These are phyloP conservation scores for Pythium aphanidermatum DNA, from an alignment of 352 stramenopile genomes.

Conservation along the genomic window DNA sequence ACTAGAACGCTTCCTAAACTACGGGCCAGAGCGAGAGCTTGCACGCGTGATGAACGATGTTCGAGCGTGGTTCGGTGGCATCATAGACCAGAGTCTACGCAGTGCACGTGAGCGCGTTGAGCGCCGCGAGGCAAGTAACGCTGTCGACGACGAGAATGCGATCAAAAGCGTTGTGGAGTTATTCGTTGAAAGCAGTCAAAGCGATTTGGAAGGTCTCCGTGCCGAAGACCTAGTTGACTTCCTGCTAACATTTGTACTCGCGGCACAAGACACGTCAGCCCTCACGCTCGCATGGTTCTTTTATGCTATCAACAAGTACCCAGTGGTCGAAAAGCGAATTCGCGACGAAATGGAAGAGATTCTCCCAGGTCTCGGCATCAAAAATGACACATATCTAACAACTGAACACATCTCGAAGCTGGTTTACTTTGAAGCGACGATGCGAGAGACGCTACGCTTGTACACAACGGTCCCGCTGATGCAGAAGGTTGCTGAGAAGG, in stretches of 20 bases:
- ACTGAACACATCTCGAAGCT: conserved; percentile 40
- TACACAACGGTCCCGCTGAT: conserved; percentile 52
- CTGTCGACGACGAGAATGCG: conserved; percentile 24
- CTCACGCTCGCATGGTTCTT: conserved; percentile 61
- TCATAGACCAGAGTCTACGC: conserved; percentile 44
- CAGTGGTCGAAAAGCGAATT: conserved; percentile 33
- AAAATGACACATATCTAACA: conserved; percentile 13
- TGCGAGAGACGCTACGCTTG: conserved; percentile 53
- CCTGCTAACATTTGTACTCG: conserved; percentile 53
- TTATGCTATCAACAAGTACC: conserved; percentile 54
- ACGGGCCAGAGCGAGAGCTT: conserved; percentile 29
- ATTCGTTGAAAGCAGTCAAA: conserved; percentile 2
- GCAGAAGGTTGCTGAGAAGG: conserved; percentile 38
- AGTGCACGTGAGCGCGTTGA: conserved; percentile 9
- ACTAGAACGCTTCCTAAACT: conserved; percentile 33
- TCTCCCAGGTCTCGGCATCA: conserved; percentile 26
- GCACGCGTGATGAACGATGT: conserved; percentile 15
- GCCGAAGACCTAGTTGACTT: conserved; percentile 56
- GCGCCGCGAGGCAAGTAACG: conserved; percentile 13
- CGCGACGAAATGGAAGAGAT: conserved; percentile 28
- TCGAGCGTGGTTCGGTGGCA: conserved; percentile 30
- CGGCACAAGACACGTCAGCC: conserved; percentile 70
- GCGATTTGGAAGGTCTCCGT: conserved; percentile 18
- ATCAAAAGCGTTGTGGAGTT: conserved; percentile 9
- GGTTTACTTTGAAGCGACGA: conserved; percentile 42